These are phyloP conservation scores for Meira nashicola DNA, from an alignment of 1,284 basidiomycete genomes.

Conservation along the genomic window DNA sequence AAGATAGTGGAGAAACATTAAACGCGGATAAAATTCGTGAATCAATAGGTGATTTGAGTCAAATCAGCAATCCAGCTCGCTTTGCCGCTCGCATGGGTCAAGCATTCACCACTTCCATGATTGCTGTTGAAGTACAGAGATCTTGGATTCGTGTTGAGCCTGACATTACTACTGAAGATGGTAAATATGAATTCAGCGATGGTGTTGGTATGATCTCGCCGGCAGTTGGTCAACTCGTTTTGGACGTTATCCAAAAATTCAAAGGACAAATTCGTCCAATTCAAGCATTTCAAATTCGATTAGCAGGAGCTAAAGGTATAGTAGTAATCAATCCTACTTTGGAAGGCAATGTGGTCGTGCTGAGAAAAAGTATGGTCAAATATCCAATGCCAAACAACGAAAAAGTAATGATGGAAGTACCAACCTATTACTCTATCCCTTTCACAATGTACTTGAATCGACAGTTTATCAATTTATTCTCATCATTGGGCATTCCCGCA, in stretches of 20 bases:
- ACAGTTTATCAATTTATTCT: constrained; percentile 66
- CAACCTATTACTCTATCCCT: constrained; percentile 54
- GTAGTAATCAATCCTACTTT: constrained; percentile 64
- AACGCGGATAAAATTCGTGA: constrained; percentile 62
- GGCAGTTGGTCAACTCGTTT: constrained; percentile 60
- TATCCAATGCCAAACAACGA: constrained; percentile 54
- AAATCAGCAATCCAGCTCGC: constrained; percentile 65
- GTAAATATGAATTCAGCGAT: constrained; percentile 61
- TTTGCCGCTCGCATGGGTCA: constrained; percentile 75
- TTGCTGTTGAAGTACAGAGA: constrained; percentile 61
- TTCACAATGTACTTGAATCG: constrained; percentile 52
- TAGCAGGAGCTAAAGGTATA: constrained; percentile 72
- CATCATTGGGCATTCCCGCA: constrained; percentile 61
- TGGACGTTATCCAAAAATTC: constrained; percentile 32
- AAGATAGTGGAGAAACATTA: constrained; percentile 54
- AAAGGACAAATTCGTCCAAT: not conserved
- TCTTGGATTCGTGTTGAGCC: constrained; percentile 56
- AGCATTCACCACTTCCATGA: constrained; percentile 73
- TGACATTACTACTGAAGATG: constrained; percentile 26
- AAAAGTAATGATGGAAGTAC: constrained; percentile 50
- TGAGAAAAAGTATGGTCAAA: constrained; percentile 70
- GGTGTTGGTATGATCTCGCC: constrained; percentile 66
- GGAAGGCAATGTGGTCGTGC: constrained; percentile 58
- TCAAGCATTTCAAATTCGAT: constrained; percentile 64
- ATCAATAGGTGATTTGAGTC: constrained; percentile 64